Evolutionary conservation across 768 basidiomycete genomes (phyloP), one percentile per base, ranked within the genome.

Genomic region (Calvatia gigantea): DNA sequence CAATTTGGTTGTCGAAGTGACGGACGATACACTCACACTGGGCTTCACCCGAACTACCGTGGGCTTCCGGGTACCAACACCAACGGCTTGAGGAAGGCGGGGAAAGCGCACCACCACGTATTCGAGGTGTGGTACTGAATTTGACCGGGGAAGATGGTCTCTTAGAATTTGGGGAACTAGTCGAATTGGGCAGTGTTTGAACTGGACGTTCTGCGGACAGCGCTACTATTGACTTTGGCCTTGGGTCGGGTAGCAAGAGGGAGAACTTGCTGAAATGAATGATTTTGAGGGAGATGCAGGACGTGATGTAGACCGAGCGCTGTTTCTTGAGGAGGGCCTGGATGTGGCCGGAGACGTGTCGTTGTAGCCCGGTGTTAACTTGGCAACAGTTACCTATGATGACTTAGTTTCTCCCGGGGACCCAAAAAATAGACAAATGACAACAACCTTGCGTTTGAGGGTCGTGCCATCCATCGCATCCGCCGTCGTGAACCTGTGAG

Each of bases 191-290:
- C 60, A 11, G 59, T 43, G 8, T 19, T 15, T 39, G 60, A 54
- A 4, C 54, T 61, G 14, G 60, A 55, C 35, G 55, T 28, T 47
- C 69, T 75, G 43, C 73, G 70, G 11, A 68, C 57, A 6, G 77
- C 81, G 60, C 74, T 81, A 57, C 72, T 77, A 62, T 82, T 86
- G 35, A 88, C 74, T 68, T 84, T 88, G 56, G 82, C 84, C 64
- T 75, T 86, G 12, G 83, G 81, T 53, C 80, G 62, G 15, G 65
- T 64, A 27, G 65, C 58, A 12, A 67, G 52, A 21, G 65, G n/a
- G 41, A 38, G 65, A 42, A 31, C 53, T 60, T 27, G 61, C 49
- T 2, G 68, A 68, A 9, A 64, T 56, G 44, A 64, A 59, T 9
- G 62, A 62, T 58, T 71, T 73, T 28, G 62, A 52, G 43, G 73